These are phyloP conservation scores for Trichoderma cornu-damae DNA, from an alignment of 2,329 filamentous ascomycete genomes.

Conservation along the genomic window DNA sequence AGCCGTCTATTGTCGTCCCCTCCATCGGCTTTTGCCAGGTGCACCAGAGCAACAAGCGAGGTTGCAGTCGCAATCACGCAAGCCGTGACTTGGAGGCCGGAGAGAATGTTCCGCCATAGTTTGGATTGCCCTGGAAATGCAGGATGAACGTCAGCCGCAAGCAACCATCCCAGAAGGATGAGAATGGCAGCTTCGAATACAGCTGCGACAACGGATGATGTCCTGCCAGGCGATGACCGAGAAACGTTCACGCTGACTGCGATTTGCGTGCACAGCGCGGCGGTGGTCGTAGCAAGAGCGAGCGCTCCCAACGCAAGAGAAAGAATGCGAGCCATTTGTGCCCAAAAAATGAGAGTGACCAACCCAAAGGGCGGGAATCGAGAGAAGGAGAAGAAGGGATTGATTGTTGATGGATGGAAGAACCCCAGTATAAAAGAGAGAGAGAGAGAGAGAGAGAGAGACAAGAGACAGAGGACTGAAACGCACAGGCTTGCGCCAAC, in stretches of 20 bases:
- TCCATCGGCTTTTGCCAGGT: slow-evolving; percentile 28
- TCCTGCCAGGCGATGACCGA: slow-evolving; percentile 7
- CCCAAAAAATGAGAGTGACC: neutral
- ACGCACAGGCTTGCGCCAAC: neutral
- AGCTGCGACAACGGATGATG: slow-evolving; percentile 27
- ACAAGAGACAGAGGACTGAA: too few species aligned
- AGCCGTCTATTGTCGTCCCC: slow-evolving; percentile 24
- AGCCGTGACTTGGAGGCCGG: slow-evolving; percentile 33
- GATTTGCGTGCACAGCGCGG: slow-evolving; percentile 22
- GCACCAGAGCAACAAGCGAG: slow-evolving; percentile 42
- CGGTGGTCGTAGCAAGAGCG: slow-evolving; percentile 22
- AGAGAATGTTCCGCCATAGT: slow-evolving; percentile 25
- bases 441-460: too few species aligned
- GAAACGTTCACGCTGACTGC: slow-evolving; percentile 17
- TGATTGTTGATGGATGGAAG: neutral
- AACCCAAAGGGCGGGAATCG: neutral
- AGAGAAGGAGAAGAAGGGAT: neutral
- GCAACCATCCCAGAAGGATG: slow-evolving; percentile 25
- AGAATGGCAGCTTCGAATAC: slow-evolving; percentile 29
- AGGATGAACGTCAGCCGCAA: slow-evolving; percentile 33
- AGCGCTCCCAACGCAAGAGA: slow-evolving; percentile 16
- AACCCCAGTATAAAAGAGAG: slow-evolving; percentile 6
- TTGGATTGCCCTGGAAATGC: slow-evolving; percentile 25
- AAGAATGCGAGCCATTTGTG: slow-evolving; percentile 9
- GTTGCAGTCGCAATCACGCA: slow-evolving; percentile 43